phyloP scores from a whole-genome alignment of 805 yeast species.

The Zygosaccharomyces kombuchaensis region DNA sequence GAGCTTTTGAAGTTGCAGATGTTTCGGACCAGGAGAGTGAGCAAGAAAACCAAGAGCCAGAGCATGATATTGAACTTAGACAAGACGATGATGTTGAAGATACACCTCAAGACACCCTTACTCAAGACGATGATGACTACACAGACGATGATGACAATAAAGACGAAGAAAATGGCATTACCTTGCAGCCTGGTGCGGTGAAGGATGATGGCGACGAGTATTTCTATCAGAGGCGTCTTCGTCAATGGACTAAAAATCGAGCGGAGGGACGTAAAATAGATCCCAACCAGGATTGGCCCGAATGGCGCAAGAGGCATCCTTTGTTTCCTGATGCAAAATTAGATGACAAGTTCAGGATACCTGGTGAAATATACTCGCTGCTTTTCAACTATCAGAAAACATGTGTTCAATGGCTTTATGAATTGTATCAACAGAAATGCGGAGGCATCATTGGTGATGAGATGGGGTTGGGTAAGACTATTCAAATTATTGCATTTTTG shows the following conservation, averaged over 20 bases:
- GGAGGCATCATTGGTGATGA: constrained; percentile 98
- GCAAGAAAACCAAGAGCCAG: constrained; percentile 5
- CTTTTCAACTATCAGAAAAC: constrained; percentile 92
- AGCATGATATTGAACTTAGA: constrained; percentile 13
- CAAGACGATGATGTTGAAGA: constrained; percentile 20
- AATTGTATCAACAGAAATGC: constrained; percentile 76
- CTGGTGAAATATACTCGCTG: constrained; percentile 86
- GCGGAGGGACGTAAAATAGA: constrained; percentile 37
- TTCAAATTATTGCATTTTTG: constrained; percentile 83
- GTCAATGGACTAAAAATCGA: constrained; percentile 55
- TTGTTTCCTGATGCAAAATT: constrained; percentile 66
- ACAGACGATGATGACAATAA: constrained; percentile 18
- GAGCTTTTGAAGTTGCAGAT: constrained; percentile 43
- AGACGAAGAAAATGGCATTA: constrained; percentile 16
- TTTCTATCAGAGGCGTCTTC: constrained; percentile 55
- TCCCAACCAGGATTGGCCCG: constrained; percentile 35
- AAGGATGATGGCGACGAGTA: constrained; percentile 79
- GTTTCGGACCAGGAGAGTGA: constrained; percentile 33
- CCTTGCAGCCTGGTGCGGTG: constrained; percentile 28
- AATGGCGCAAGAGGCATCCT: constrained; percentile 79
- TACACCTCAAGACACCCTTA: no score
- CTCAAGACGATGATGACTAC: constrained; percentile 20
- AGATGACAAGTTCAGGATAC: constrained; percentile 65
- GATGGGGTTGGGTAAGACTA: constrained; percentile 96
- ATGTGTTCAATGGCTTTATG: constrained; percentile 97